These are phyloP conservation scores for Cichorium intybus DNA, from an alignment of 140 eudicot species.

Conservation along the genomic window DNA sequence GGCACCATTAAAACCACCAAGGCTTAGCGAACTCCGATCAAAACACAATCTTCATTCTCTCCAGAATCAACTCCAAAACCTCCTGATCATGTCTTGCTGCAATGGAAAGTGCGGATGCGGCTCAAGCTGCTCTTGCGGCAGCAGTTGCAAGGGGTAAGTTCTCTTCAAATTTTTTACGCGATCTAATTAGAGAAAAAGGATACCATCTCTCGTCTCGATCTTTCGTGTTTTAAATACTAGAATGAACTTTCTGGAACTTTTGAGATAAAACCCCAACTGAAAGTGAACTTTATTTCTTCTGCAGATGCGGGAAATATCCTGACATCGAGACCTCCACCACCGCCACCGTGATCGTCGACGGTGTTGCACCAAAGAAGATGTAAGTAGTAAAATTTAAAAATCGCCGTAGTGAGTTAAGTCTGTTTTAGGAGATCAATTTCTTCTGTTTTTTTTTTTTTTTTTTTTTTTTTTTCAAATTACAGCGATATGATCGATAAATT, in stretches of 20 bases:
- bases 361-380: conserved; percentile 56
- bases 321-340: conserved; percentile 47
- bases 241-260: not conserved
- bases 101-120: conserved; percentile 56
- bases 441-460: too few species aligned
- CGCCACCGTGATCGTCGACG: conserved; percentile 43
- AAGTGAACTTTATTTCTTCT: conserved; percentile 2
- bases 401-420: too few species aligned
- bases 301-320: conserved; percentile 66
- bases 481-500: too few species aligned
- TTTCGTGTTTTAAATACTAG: not conserved
- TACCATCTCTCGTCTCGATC: not conserved
- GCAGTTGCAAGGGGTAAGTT: conserved; percentile 41
- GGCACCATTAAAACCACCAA: conserved; percentile 10
- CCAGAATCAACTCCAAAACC: not conserved
- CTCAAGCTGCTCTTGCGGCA: conserved; percentile 59
- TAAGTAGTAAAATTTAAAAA: too few species aligned
- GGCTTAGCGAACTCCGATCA: not conserved
- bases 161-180: not conserved
- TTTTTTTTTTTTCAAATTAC: too few species aligned
- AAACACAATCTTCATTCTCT: conserved; percentile 11
- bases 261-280: not conserved
- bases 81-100: conserved; percentile 50
- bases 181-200: not conserved
- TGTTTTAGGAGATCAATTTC: not conserved